These are phyloP conservation scores for Cladosporium sp. DNA, from an alignment of 2,329 filamentous ascomycete species.

Conservation along the genomic window DNA sequence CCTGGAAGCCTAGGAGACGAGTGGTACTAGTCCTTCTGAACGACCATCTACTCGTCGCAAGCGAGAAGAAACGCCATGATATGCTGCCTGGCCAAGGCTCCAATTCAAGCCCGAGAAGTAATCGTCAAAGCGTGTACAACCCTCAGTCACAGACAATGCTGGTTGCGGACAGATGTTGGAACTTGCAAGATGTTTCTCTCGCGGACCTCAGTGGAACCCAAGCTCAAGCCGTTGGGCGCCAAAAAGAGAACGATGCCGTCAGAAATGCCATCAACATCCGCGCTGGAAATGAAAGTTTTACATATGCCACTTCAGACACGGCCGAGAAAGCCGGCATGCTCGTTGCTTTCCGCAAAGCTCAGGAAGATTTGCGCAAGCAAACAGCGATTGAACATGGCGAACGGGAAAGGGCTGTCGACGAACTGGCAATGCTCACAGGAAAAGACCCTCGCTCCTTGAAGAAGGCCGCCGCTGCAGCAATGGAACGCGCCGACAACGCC, in stretches of 20 bases:
- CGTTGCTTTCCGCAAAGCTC: conserved; percentile 85
- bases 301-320: conserved; percentile 74
- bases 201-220: conserved; percentile 67
- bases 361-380: conserved; percentile 84
- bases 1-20: conserved; percentile 85
- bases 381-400: conserved; percentile 83
- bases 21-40: conserved; percentile 93
- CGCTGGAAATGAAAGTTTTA: conserved; percentile 85
- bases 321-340: conserved; percentile 76
- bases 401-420: conserved; percentile 59
- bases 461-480: conserved; percentile 35
- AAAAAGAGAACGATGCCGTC: conserved; percentile 53
- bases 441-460: conserved; percentile 57
- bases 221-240: conserved; percentile 27
- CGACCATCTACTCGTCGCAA: conserved; percentile 87
- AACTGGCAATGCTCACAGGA: conserved; percentile 27
- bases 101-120: conserved; percentile 23
- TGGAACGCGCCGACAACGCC: conserved; percentile 55
- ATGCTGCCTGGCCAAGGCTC: conserved; percentile 11
- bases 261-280: conserved; percentile 85
- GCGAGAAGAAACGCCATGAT: conserved; percentile 87
- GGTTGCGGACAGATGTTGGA: conserved; percentile 92
- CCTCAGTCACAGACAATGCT: conserved; percentile 56
- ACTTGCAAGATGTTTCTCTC: conserved; percentile 85
- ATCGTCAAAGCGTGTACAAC: conserved; percentile 28